Conservation (phyloP, 352 stramenopile species). For the Peronospora farinosa region DNA sequence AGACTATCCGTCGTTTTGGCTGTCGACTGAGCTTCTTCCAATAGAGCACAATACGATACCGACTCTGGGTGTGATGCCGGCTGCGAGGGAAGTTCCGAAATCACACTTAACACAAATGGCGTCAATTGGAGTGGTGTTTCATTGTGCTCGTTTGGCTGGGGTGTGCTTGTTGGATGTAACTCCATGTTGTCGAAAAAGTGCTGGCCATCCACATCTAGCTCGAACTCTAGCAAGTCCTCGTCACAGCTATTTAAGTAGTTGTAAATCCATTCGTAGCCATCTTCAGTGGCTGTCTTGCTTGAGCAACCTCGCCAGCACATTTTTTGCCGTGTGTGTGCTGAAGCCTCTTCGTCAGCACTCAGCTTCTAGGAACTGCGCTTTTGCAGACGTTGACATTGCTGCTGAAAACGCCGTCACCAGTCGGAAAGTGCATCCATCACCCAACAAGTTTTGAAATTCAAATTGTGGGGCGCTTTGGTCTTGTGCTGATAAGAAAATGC, state of each 20-base stretch:
- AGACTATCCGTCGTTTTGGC: background rate
- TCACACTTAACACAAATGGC: slow-evolving; percentile 12
- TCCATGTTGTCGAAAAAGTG: slow-evolving; percentile 30
- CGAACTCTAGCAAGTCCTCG: slow-evolving; percentile 28
- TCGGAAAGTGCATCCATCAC: background rate
- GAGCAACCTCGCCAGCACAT: slow-evolving; percentile 7
- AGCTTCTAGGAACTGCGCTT: background rate
- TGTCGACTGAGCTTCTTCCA: slow-evolving; percentile 13
- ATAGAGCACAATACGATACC: slow-evolving; percentile 10
- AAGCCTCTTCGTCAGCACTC: background rate
- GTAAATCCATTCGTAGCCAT: slow-evolving; percentile 25
- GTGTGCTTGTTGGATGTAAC: background rate
- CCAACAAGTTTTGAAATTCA: background rate
- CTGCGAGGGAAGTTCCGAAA: slow-evolving; percentile 1
- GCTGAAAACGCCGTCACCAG: background rate
- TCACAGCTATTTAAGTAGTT: slow-evolving; percentile 25
- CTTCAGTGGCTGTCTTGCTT: background rate
- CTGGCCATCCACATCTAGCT: slow-evolving; percentile 27
- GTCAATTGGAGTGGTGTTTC: slow-evolving; percentile 8
- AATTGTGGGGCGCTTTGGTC: background rate
- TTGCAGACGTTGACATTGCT: background rate
- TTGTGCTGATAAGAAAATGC: no score
- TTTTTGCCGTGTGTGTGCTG: background rate
- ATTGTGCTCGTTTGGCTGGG: slow-evolving; percentile 1
- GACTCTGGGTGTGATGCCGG: background rate